Conservation (phyloP, 2,329 filamentous ascomycete species). For the Aspergillus novofumigatus region DNA sequence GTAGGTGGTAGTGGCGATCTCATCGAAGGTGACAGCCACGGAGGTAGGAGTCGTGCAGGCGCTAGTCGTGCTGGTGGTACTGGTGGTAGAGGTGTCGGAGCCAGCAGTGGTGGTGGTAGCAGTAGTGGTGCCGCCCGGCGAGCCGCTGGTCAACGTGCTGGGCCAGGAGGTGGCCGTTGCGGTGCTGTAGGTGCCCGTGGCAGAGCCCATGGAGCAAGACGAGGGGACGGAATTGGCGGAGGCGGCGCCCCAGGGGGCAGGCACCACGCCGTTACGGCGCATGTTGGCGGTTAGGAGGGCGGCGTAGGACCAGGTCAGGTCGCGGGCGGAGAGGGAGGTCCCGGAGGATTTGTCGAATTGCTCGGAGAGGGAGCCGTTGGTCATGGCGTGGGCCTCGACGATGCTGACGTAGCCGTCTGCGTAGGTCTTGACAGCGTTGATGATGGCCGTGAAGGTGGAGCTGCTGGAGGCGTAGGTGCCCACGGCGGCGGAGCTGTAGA, state of each 20-base stretch:
- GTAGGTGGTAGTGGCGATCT: conserved; percentile 52
- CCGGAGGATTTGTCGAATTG: conserved; percentile 38
- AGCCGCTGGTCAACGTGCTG: conserved; percentile 19
- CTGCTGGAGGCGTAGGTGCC: conserved; percentile 63
- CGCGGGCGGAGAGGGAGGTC: conserved; percentile 33
- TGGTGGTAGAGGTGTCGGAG: conserved; percentile 8
- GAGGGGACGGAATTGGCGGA: conserved; percentile 29
- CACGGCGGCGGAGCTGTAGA: conserved; percentile 53
- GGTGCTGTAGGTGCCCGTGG: conserved; percentile 30
- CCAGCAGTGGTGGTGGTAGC: conserved; percentile 8
- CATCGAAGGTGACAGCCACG: conserved; percentile 62
- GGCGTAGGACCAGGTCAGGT: conserved; percentile 46
- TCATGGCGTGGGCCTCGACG: conserved; percentile 28
- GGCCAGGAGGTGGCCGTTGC: conserved; percentile 33
- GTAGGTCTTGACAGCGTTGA: conserved; percentile 60
- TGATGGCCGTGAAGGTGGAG: conserved; percentile 51
- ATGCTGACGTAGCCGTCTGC: conserved; percentile 53
- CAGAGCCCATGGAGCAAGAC: conserved; percentile 27
- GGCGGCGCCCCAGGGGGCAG: conserved; percentile 32
- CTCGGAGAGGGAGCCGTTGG: conserved; percentile 36
- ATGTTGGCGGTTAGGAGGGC: conserved; percentile 36
- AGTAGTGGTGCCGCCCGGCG: conserved; percentile 5
- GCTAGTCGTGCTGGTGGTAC: conserved; percentile 4
- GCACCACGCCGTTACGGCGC: conserved; percentile 30
- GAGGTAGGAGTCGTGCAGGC: conserved; percentile 27